Evolutionary conservation across 192 early-diverging fungal species (phyloP), one percentile per base, ranked within the genome.

Genomic region (Backusella australiensis): DNA sequence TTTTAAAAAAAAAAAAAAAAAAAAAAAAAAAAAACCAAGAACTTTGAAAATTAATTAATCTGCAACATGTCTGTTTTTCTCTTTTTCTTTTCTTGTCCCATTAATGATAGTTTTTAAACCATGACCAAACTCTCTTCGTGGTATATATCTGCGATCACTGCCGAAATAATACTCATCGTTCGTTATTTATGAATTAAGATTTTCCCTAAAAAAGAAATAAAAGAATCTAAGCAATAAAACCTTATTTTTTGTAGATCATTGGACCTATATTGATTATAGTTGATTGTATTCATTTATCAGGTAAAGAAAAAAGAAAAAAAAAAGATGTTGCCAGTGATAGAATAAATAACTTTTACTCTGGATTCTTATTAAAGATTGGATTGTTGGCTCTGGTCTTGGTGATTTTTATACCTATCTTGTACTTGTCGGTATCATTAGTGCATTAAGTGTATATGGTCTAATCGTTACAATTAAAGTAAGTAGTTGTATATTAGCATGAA

Each of bases 361-460:
- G 9, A 6, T 73, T 19, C 26, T 11, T 67, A 32, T 32, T 32
- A 53, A 69, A 76, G 75, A 76, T 12, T 76, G 75, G 75, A 23
- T 69, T 9, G 11, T 21, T 38, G 39, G 70, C 35, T 36, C 72
- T 34, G 23, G 21, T 7, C 56, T 77, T 52, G 52, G 36, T 23
- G 76, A 77, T 67, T 59, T 66, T 42, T 71, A 77, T 41, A 66
- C 42, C 23, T 77, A 77, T 59, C 52, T 65, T n/a, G 41, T 7
- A 52, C 32, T 76, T 46, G 49, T 44, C 4, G 75, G 67, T 19
- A 8, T 69, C 23, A 46, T 67, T 38, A 67, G 67, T 59, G 14
- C 53, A 32, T 53, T 44, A 34, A 67, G 46, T 46, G 19, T 76
- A 7, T 44, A 21, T 53, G 46, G 39, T 11, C 15, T 76, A 8